phyloP scores from a whole-genome alignment of 306 rosid genomes.

The Castanopsis chinensis region DNA sequence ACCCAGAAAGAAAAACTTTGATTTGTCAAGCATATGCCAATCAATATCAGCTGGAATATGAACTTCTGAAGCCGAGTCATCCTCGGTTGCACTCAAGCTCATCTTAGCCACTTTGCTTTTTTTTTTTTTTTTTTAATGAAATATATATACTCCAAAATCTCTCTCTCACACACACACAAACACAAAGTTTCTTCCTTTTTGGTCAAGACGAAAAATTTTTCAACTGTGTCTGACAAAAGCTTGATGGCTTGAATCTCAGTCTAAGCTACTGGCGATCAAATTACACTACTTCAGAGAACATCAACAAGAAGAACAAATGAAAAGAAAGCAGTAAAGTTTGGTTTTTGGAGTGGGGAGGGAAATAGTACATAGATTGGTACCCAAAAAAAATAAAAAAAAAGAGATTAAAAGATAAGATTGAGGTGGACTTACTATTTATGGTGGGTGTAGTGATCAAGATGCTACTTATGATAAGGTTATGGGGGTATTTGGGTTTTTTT shows the following conservation, averaged over 20 bases:
- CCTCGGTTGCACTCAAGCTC: slow-evolving; percentile 69
- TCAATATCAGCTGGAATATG: slow-evolving; percentile 85
- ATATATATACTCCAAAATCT: slow-evolving; percentile 4
- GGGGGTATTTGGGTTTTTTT: slow-evolving; percentile 4
- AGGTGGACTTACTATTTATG: not conserved
- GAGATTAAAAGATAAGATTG: too few relatives aligned
- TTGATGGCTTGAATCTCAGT: too few relatives aligned
- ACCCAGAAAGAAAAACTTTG: slow-evolving; percentile 86
- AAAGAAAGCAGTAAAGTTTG: not conserved
- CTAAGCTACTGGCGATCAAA: too few relatives aligned
- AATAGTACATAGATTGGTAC: too few relatives aligned
- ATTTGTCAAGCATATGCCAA: slow-evolving; percentile 97
- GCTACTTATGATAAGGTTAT: not conserved
- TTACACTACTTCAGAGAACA: too few relatives aligned
- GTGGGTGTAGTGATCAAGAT: not conserved
- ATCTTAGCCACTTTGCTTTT: slow-evolving; percentile 62
- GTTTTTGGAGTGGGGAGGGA: not conserved
- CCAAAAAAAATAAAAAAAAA: too few relatives aligned
- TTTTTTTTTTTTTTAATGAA: too few relatives aligned
- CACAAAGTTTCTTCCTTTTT: not conserved
- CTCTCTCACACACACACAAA: not conserved
- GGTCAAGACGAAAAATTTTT: not conserved
- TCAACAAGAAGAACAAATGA: too few relatives aligned
- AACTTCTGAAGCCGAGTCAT: slow-evolving; percentile 72
- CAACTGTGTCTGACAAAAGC: too few relatives aligned